Conservation (phyloP, 306 rosid genomes). For the Rosa multiflora region DNA sequence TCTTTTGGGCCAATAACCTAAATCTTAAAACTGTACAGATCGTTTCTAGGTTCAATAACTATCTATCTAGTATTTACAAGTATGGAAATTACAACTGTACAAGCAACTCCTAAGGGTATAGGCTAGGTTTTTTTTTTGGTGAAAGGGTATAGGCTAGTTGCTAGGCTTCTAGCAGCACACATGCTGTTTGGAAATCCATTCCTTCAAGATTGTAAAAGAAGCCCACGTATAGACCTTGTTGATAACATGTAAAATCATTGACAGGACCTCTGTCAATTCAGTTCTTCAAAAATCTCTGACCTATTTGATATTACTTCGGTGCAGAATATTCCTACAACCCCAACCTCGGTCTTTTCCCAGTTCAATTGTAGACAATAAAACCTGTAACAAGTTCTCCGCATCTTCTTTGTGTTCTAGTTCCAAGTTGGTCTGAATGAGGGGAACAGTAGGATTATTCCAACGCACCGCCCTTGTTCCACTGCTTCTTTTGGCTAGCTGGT, state of each 20-base stretch:
- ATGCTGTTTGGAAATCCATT: not conserved
- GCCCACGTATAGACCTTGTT: not conserved
- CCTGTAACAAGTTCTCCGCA: constrained; percentile 55
- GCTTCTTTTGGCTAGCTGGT: constrained; percentile 49
- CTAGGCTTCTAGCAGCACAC: not conserved
- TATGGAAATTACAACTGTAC: not conserved
- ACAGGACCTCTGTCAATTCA: not conserved
- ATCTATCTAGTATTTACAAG: not conserved
- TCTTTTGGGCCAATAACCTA: not conserved
- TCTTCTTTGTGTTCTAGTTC: constrained; percentile 59
- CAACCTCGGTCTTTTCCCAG: constrained; percentile 62
- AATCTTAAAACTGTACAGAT: not conserved
- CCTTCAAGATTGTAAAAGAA: constrained; percentile 12
- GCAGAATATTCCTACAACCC: constrained; percentile 74
- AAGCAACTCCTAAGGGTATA: not conserved
- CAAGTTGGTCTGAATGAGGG: constrained; percentile 74
- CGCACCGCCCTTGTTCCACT: constrained; percentile 41
- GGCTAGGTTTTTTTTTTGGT: too few species aligned
- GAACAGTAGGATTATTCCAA: constrained; percentile 75
- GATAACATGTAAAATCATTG: not conserved
- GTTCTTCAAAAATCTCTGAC: not conserved
- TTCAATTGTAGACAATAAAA: constrained; percentile 55
- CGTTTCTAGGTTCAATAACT: not conserved
- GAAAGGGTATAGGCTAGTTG: not conserved
- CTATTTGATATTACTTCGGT: constrained; percentile 55